Evolutionary conservation across 2,329 filamentous ascomycete species (phyloP), one percentile per base, ranked within the genome.

Genomic region (Didymella segeticola): DNA sequence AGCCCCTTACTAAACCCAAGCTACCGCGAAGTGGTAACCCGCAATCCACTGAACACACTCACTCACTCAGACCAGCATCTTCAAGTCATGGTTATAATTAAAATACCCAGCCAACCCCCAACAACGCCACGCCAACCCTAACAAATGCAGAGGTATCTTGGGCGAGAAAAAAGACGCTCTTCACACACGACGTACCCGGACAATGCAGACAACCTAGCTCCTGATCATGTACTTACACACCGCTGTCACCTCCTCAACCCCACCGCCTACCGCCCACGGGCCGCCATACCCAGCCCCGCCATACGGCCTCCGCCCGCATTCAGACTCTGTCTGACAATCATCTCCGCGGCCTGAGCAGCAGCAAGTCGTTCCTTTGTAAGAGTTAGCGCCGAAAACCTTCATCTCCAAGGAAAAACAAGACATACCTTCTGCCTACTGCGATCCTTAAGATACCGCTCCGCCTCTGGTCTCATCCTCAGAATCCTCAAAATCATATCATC

Each of bases 401-500:
- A 41, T 10, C 9, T 6, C n/a, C 14, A 10, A 26, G 17, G 4
- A 19, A n/a, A 5, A 30, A 11, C 5, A 14, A 19, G 15, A 58
- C 63, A 10, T 61, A 72, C 70, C 80, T 96, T 96, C 73, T 99
- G 95, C 60, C 95, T 84, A 71, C 91, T 93, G 34, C 95, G 82
- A 74, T 98, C 93, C 68, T 90, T 91, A 56, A 99, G 81, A 75
- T 99, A 99, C 27, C 85, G 80, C 42, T 87, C 84, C 3, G 95
- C 95, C 77, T 98, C 95, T 2, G 92, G 91, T 39, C 95, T 83
- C 95, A 99, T 99, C 45, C 95, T 84, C 62, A 99, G 77, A 61
- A 99, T 99, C 17, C 95, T 84, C 66, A 99, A 76, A 62, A 99
- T 98, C 90, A 98, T 98, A 72, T 99, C 95, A 74, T 99, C 95